phyloP scores from a whole-genome alignment of 2,329 filamentous ascomycete genomes.

The Cytospora piceae region DNA sequence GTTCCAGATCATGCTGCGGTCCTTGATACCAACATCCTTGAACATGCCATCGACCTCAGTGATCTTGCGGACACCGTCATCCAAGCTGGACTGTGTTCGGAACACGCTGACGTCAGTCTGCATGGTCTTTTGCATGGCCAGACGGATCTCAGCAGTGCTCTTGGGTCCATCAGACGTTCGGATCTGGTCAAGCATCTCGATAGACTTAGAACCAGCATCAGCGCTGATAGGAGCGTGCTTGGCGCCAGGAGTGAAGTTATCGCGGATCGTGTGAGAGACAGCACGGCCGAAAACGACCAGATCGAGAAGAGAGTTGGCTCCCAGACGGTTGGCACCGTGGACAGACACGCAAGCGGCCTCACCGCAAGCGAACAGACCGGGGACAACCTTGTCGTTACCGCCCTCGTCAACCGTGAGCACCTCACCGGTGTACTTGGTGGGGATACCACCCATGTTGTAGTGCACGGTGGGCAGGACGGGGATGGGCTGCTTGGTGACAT shows the following conservation, averaged over 20 bases:
- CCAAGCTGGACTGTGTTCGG: slow-evolving; percentile 89
- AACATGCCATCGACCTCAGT: slow-evolving; percentile 80
- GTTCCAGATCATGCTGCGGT: slow-evolving; percentile 99
- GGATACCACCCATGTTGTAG: slow-evolving; percentile 99
- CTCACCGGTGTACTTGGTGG: slow-evolving; percentile 95
- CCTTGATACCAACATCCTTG: slow-evolving; percentile 88
- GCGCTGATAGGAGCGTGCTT: slow-evolving; percentile 79
- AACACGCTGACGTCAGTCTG: slow-evolving; percentile 97
- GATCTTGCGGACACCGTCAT: slow-evolving; percentile 91
- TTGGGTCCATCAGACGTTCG: slow-evolving; percentile 83
- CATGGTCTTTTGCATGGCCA: slow-evolving; percentile 97
- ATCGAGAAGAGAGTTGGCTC: slow-evolving; percentile 97
- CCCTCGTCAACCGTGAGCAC: slow-evolving; percentile 85
- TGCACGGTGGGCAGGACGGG: slow-evolving; percentile 95
- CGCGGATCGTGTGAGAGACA: slow-evolving; percentile 94
- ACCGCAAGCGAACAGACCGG: slow-evolving; percentile 93
- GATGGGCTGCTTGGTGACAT: slow-evolving; percentile 96
- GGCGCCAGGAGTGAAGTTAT: slow-evolving; percentile 85
- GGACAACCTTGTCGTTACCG: slow-evolving; percentile 91
- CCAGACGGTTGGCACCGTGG: slow-evolving; percentile 96
- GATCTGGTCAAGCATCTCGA: slow-evolving; percentile 82
- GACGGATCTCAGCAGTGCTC: slow-evolving; percentile 85
- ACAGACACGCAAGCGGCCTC: slow-evolving; percentile 98
- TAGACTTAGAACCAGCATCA: slow-evolving; percentile 87
- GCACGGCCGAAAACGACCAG: slow-evolving; percentile 97